A percentile compares a stretch with the other conserved stretches of the same genome.
These are phyloP conservation scores for Eucommia ulmoides DNA, from an alignment of 257 asterid genomes.

Conservation along the genomic window DNA sequence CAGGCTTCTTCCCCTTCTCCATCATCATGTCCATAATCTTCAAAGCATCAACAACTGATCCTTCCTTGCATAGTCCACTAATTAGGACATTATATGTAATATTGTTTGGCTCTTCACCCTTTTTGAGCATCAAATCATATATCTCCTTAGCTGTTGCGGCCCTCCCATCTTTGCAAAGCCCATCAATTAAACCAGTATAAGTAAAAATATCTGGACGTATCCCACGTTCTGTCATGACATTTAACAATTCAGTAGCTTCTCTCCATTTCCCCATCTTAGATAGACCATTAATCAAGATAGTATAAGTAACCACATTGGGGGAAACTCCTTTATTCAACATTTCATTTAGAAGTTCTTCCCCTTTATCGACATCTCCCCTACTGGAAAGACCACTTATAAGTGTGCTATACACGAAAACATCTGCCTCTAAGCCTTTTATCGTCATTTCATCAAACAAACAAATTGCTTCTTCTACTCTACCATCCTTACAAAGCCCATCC, in stretches of 20 bases:
- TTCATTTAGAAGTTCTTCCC: conserved; percentile 34
- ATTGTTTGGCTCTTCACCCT: conserved; percentile 38
- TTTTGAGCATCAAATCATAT: conserved; percentile 44
- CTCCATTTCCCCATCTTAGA: conserved; percentile 44
- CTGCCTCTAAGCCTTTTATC: conserved; percentile 29
- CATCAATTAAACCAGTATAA: conserved; percentile 38
- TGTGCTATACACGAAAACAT: conserved; percentile 30
- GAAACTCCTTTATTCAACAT: conserved; percentile 45
- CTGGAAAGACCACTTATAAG: conserved; percentile 42
- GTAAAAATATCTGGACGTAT: conserved; percentile 48
- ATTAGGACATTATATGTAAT: conserved; percentile 38
- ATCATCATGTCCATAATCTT: conserved; percentile 40
- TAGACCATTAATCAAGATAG: conserved; percentile 44
- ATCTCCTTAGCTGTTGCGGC: conserved; percentile 42
- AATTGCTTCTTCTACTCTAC: conserved; percentile 30
- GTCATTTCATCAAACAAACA: conserved; percentile 43
- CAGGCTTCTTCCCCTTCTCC: conserved; percentile 36
- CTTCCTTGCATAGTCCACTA: conserved; percentile 50
- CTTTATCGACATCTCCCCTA: conserved; percentile 34
- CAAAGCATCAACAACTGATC: conserved; percentile 33
- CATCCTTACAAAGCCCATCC: conserved; percentile 33
- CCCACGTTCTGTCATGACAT: conserved; percentile 42
- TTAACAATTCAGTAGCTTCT: conserved; percentile 34
- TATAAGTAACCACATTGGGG: conserved; percentile 39
- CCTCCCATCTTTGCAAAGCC: conserved; percentile 38